phyloP scores from a whole-genome alignment of 441 rosid genomes.

The Populus trichocarpa region DNA sequence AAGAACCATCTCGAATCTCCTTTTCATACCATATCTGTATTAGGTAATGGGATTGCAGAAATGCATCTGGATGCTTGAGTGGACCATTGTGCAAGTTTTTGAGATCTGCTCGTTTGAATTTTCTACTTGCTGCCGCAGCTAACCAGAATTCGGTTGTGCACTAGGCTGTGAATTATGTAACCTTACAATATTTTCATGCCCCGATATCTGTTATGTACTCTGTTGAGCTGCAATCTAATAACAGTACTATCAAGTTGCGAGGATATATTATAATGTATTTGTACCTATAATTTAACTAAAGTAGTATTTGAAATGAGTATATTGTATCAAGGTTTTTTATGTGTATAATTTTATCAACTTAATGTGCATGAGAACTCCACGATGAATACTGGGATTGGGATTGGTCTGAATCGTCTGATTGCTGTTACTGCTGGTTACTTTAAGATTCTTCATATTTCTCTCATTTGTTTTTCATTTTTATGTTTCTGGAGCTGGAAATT shows the following conservation, averaged over 20 bases:
- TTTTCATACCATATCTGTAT: conserved; percentile 25
- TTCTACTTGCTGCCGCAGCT: conserved; percentile 11
- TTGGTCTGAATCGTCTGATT: neutral
- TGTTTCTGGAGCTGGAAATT: neutral
- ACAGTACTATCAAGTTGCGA: neutral
- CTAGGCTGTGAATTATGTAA: conserved; percentile 24
- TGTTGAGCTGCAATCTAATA: neutral
- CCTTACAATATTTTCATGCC: conserved; percentile 12
- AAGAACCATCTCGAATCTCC: conserved; percentile 8
- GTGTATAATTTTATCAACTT: neutral
- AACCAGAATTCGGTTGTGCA: conserved; percentile 24
- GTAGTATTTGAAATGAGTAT: neutral
- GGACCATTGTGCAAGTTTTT: conserved; percentile 8
- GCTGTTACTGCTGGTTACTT: neutral
- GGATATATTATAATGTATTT: neutral
- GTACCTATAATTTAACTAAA: neutral
- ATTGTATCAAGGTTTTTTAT: neutral
- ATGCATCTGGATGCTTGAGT: conserved; percentile 18
- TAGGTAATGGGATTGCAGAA: conserved; percentile 15
- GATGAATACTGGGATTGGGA: neutral
- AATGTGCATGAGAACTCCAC: neutral
- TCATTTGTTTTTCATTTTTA: neutral
- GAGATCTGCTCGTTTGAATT: conserved; percentile 13
- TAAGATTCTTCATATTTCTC: no score
- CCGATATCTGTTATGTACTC: conserved; percentile 11